A percentile compares a stretch with the other conserved stretches of the same genome.
Conservation (phyloP, 257 asterid genomes). For the Ilex aquifolium region DNA sequence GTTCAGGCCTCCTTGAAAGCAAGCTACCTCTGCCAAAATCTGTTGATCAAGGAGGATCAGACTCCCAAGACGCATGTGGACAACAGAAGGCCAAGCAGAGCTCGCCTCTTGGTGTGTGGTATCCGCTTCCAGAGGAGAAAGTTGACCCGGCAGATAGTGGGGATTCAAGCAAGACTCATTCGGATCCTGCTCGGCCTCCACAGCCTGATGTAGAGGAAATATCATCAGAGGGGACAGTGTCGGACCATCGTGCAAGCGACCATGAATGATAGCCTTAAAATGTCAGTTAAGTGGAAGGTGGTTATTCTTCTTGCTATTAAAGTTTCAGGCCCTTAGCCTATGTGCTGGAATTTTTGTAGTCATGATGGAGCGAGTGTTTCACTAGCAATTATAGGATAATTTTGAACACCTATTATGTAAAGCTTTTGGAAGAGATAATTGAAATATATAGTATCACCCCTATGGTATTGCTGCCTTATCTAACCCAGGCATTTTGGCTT, state of each 20-base stretch:
- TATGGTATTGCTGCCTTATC: constrained; percentile 1
- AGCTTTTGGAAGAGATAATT: neutral
- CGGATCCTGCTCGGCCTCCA: constrained; percentile 21
- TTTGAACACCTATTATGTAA: constrained; percentile 22
- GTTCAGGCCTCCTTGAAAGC: constrained; percentile 13
- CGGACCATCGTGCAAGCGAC: constrained; percentile 40
- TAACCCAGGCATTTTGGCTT: too few relatives aligned
- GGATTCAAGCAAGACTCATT: constrained; percentile 44
- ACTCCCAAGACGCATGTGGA: constrained; percentile 15
- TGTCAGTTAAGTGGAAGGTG: neutral
- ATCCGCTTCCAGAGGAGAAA: constrained; percentile 15
- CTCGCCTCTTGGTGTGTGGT: constrained; percentile 15
- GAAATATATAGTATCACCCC: constrained; percentile 12
- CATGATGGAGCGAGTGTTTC: too few relatives aligned
- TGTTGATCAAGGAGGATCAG: constrained; percentile 23
- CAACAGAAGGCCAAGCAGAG: constrained; percentile 22
- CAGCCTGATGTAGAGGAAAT: constrained; percentile 30
- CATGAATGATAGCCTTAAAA: constrained; percentile 29
- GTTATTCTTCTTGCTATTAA: constrained; percentile 1
- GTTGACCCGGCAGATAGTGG: constrained; percentile 31
- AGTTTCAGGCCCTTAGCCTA: constrained; percentile 5
- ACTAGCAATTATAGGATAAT: constrained; percentile 13
- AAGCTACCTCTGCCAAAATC: constrained; percentile 12
- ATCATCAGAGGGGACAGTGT: constrained; percentile 62
- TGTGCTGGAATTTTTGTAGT: constrained; percentile 37